phyloP scores from a whole-genome alignment of 495 filamentous ascomycete species.

The Xylaria flabelliformis region DNA sequence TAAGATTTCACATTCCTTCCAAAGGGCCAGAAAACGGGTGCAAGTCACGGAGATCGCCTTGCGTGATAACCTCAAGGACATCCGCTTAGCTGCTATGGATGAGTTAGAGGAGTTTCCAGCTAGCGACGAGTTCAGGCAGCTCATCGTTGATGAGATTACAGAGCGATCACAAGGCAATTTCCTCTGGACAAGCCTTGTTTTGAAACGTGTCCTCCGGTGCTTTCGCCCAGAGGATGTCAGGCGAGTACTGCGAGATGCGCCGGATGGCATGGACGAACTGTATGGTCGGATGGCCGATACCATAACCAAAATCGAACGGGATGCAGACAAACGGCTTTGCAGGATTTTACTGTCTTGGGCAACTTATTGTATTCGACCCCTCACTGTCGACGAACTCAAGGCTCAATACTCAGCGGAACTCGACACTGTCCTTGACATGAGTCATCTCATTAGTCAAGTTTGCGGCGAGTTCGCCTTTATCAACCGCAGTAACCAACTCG shows the following conservation, averaged over 20 bases:
- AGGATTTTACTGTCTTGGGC: slow-evolving; percentile 16
- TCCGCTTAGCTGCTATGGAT: slow-evolving; percentile 29
- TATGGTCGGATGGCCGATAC: slow-evolving; percentile 1
- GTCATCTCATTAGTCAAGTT: not conserved
- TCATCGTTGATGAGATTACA: slow-evolving; percentile 26
- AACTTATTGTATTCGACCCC: not conserved
- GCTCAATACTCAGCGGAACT: not conserved
- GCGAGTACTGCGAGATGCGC: not conserved
- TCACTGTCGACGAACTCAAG: slow-evolving; percentile 14
- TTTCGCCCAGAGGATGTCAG: slow-evolving; percentile 8
- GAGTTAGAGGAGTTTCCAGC: slow-evolving; percentile 28
- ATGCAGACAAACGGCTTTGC: not conserved
- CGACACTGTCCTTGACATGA: not conserved
- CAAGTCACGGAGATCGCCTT: slow-evolving; percentile 24
- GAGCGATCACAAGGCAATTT: slow-evolving; percentile 36
- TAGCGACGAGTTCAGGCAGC: slow-evolving; percentile 30
- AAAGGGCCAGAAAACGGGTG: slow-evolving; percentile 9
- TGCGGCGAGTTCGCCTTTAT: slow-evolving; percentile 12
- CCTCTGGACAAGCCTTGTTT: slow-evolving; percentile 34
- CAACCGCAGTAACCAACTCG: not conserved
- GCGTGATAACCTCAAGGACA: slow-evolving; percentile 36
- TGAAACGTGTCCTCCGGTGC: not conserved
- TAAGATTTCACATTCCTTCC: not conserved
- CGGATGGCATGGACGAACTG: slow-evolving; percentile 14
- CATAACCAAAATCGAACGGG: not conserved